Evolutionary conservation across 129 eudicot genomes (phyloP).

Genomic region (Lactuca sativa): DNA sequence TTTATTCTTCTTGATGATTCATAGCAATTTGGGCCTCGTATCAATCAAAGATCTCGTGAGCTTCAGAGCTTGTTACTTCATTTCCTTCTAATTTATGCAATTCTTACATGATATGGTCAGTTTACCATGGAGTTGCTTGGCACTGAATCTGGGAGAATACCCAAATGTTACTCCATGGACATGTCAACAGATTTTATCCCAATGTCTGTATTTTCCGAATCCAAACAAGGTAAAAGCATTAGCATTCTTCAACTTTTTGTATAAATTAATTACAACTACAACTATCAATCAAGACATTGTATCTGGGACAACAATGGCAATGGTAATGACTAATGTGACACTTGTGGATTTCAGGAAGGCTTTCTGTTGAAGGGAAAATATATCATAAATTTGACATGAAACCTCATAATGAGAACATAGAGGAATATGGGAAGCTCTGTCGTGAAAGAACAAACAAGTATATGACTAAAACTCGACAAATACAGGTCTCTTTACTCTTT

Average conservation of each 20-base stretch:
- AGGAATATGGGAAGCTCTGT: conserved; percentile 69
- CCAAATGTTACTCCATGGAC: conserved; percentile 73
- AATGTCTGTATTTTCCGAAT: conserved; percentile 87
- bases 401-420: conserved; percentile 73
- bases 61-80: neutral
- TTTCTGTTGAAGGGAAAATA: conserved; percentile 83
- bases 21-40: conserved; percentile 3
- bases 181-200: conserved; percentile 84
- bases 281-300: conserved; percentile 8
- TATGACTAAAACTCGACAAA: conserved; percentile 67
- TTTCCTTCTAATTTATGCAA: conserved; percentile 27
- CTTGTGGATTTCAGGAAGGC: conserved; percentile 43
- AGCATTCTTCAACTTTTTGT: neutral
- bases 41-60: neutral
- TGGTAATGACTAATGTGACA: neutral
- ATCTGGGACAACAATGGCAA: neutral
- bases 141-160: conserved; percentile 56
- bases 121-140: conserved; percentile 86
- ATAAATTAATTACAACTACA: neutral
- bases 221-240: conserved; percentile 62
- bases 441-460: conserved; percentile 80
- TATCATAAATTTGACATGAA: conserved; percentile 86
- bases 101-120: conserved; percentile 51
- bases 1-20: neutral
- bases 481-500: conserved; percentile 46